phyloP scores from a whole-genome alignment of 2,329 filamentous ascomycete species.

The Colletotrichum orchidophilum region DNA sequence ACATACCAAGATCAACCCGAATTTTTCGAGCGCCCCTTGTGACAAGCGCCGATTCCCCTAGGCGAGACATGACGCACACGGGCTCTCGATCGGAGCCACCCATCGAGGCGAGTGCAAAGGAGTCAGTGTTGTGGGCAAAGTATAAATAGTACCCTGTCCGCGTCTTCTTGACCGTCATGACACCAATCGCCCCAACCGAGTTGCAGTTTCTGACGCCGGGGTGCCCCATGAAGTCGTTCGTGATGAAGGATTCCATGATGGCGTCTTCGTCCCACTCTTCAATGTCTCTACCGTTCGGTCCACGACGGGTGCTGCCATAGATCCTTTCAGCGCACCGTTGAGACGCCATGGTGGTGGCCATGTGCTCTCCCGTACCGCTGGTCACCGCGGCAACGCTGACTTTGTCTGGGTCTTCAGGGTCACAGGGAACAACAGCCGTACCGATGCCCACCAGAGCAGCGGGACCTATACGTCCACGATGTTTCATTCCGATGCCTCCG shows the following conservation, averaged over 20 bases:
- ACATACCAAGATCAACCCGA: slow-evolving; percentile 34
- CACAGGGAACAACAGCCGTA: slow-evolving; percentile 84
- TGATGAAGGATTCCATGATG: slow-evolving; percentile 78
- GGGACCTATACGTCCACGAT: slow-evolving; percentile 88
- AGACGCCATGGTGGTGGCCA: slow-evolving; percentile 94
- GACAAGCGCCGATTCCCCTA: slow-evolving; percentile 60
- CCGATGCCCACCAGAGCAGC: slow-evolving; percentile 93
- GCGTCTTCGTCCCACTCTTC: slow-evolving; percentile 80
- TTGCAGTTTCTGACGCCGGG: slow-evolving; percentile 83
- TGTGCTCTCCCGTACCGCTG: slow-evolving; percentile 96
- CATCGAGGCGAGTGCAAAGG: slow-evolving; percentile 89
- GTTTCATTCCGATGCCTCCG: slow-evolving; percentile 98
- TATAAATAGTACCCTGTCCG: slow-evolving; percentile 81
- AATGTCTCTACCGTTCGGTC: slow-evolving; percentile 68
- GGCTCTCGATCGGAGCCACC: slow-evolving; percentile 79
- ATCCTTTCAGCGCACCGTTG: slow-evolving; percentile 86
- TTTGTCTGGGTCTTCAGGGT: slow-evolving; percentile 73
- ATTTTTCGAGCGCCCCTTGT: slow-evolving; percentile 65
- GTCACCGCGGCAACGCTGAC: slow-evolving; percentile 85
- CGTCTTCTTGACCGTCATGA: slow-evolving; percentile 89
- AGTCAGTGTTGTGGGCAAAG: slow-evolving; percentile 96
- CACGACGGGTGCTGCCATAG: slow-evolving; percentile 74
- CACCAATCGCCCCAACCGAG: slow-evolving; percentile 87
- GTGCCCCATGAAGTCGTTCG: slow-evolving; percentile 92
- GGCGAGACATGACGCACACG: slow-evolving; percentile 88